phyloP scores from a whole-genome alignment of 2,329 filamentous ascomycete species.

The Calonectria multiphialidica region DNA sequence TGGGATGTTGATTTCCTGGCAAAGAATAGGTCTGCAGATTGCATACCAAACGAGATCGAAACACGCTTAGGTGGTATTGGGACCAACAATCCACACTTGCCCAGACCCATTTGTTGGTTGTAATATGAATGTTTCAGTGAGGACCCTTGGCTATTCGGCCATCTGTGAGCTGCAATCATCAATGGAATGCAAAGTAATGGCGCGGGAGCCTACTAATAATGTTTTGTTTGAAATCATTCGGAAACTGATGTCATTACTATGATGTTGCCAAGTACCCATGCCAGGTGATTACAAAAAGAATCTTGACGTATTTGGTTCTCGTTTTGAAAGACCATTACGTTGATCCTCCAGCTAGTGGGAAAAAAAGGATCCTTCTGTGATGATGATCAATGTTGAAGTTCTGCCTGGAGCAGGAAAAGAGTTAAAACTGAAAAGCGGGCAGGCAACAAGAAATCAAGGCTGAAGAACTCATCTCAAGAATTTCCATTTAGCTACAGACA shows the following conservation, averaged over 20 bases:
- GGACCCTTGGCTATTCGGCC: constrained; percentile 30
- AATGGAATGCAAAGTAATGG: constrained; percentile 28
- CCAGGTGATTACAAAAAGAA: not conserved
- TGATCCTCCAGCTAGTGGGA: not conserved
- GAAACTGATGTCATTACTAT: constrained; percentile 30
- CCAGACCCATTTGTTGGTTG: constrained; percentile 27
- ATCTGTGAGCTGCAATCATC: constrained; percentile 29
- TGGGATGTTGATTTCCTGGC: constrained; percentile 23
- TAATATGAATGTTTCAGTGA: constrained; percentile 38
- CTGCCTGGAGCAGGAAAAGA: not conserved
- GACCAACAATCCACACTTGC: constrained; percentile 32
- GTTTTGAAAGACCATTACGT: not conserved
- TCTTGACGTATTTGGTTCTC: not conserved
- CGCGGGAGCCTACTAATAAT: constrained; percentile 23
- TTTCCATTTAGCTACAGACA: not conserved
- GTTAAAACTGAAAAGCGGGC: not conserved
- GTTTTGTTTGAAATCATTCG: constrained; percentile 35
- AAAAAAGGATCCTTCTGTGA: too few relatives aligned
- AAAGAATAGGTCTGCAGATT: constrained; percentile 10
- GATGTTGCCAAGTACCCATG: constrained; percentile 23
- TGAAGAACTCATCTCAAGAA: not conserved
- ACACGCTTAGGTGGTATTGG: constrained; percentile 26
- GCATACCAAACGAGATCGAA: constrained; percentile 22
- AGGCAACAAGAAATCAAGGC: not conserved
- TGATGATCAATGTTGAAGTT: too few relatives aligned